Conservation (phyloP, 2,329 filamentous ascomycete species). For the Trichoderma atroviride region DNA sequence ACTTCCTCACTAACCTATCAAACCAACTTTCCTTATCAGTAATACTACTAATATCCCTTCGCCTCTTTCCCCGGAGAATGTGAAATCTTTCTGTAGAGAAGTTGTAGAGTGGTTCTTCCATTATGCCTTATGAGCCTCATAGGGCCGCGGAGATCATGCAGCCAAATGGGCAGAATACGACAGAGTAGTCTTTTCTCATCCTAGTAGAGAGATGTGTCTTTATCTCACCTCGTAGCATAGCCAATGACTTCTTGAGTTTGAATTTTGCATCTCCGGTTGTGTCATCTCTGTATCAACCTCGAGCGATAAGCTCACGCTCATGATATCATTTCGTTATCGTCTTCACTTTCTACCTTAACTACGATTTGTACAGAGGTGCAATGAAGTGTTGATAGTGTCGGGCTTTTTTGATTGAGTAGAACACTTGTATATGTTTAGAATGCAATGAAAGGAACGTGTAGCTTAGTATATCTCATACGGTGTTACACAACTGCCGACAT, state of each 20-base stretch:
- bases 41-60: background rate
- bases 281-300: background rate
- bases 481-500: background rate
- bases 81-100: background rate
- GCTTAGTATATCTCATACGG: background rate
- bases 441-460: background rate
- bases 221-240: background rate
- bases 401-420: background rate
- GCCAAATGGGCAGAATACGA: background rate
- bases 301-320: background rate
- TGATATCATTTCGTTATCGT: background rate
- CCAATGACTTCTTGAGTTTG: background rate
- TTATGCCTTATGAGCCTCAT: background rate
- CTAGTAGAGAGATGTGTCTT: background rate
- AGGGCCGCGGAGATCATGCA: background rate
- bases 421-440: background rate
- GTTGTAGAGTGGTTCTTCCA: background rate
- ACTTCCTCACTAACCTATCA: background rate
- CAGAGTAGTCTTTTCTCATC: background rate
- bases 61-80: background rate
- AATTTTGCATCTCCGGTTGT: conserved; percentile 17
- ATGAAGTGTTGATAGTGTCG: background rate
- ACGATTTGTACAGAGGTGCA: background rate
- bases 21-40: background rate
- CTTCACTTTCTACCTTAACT: background rate